Evolutionary conservation across 2,329 filamentous ascomycete genomes (phyloP), one percentile per base, ranked within the genome.

Genomic region (Fusarium proliferatum): DNA sequence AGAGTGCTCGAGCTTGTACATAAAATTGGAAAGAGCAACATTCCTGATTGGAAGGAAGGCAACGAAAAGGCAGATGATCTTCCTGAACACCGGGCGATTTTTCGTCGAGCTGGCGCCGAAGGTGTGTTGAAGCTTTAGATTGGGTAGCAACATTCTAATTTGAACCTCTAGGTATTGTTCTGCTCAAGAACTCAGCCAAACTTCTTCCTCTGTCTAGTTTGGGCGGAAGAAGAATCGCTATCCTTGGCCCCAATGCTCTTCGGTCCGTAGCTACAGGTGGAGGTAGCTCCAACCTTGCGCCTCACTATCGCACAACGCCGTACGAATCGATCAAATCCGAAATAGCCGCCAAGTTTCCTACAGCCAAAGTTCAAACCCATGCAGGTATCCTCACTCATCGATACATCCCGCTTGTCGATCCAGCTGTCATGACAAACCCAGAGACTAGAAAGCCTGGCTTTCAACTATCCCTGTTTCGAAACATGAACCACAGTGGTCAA

Each of bases 341-440:
- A 30, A 34, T 70, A 8, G 17, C 49, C 6, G 45, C 46, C n/a
- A 51, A 26, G 13, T 62, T 63, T 13, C 62, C 69, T 11, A 52
- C 53, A 26, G 66, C 66, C 12, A 67, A 38, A 0, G 23, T 73
- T 3, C 30, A 73, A 12, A 51, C 69, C 4, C 58, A 61, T 2
- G 39, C 70, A 5, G 69, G 71, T 4, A 70, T 72, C 3, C 56
- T 73, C 19, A 69, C 61, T 4, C 65, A 73, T n/a, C 55, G 71
- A 23, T 72, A 72, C 10, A 26, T 65, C 4, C 69, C 69, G 4
- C 48, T 72, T 2, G 11, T 73, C 16, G 56, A 69, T 3, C 41
- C 61, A 12, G 19, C 51, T 4, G 52, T 70, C 2, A 73, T 73
- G 71, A 69, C 30, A 9, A 61, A 73, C 28, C 71, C 69, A 4